These are phyloP conservation scores for Pyrus pyrifolia DNA, from an alignment of 306 rosid species.

Conservation along the genomic window DNA sequence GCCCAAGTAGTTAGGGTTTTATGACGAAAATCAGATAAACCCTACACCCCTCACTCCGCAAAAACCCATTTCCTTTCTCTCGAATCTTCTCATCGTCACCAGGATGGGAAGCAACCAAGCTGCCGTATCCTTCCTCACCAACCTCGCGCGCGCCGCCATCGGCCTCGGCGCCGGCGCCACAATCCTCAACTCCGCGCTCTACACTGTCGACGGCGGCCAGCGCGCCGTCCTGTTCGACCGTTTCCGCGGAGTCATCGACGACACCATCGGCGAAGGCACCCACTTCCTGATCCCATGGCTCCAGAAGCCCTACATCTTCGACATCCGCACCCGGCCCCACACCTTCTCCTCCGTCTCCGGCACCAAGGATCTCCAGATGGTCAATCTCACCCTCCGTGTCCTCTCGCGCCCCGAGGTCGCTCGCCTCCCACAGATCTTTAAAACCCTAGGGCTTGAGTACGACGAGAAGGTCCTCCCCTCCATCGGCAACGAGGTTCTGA, in stretches of 20 bases:
- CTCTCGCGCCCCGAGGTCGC: conserved; percentile 75
- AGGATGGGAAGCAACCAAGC: conserved; percentile 76
- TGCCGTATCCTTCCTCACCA: conserved; percentile 52
- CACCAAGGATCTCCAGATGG: conserved; percentile 94
- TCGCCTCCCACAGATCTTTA: conserved; percentile 63
- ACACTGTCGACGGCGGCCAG: conserved; percentile 95
- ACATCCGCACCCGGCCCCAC: conserved; percentile 82
- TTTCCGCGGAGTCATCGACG: conserved; percentile 75
- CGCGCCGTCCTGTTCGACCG: conserved; percentile 93
- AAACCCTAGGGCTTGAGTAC: conserved; percentile 84
- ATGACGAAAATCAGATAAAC: neutral
- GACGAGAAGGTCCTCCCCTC: conserved; percentile 95
- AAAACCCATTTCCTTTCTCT: neutral
- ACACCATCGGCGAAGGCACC: conserved; percentile 58
- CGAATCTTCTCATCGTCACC: neutral
- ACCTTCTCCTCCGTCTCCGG: conserved; percentile 85
- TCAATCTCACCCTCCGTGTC: conserved; percentile 69
- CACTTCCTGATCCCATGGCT: conserved; percentile 94
- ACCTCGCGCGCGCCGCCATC: conserved; percentile 61
- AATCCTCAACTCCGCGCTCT: conserved; percentile 48
- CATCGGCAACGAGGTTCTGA: conserved; percentile 82
- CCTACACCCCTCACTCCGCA: neutral
- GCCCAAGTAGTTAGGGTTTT: conserved; percentile 23
- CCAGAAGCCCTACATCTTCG: conserved; percentile 88
- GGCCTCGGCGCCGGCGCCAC: conserved; percentile 64